Evolutionary conservation across 208 protist species (phyloP), one percentile per base, ranked within the genome.

Genomic region (Acanthamoeba castellanii): DNA sequence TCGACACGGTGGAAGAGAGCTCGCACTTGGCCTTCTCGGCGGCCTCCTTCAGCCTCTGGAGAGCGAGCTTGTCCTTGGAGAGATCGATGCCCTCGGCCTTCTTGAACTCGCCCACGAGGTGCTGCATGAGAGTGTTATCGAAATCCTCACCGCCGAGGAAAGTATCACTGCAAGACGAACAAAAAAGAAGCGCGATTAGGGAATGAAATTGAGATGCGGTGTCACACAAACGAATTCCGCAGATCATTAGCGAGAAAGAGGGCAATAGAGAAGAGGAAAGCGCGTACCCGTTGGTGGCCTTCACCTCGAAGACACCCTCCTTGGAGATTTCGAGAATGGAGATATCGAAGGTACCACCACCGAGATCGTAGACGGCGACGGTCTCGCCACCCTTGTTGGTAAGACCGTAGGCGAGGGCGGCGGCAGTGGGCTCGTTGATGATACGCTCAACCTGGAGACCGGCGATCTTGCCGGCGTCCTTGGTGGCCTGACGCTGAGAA

Each of bases 361-460:
- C 99, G 30, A 99, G 97, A 97, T 99, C 99, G 96, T 99, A 99
- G 96, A 99, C 99, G 70, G 99, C 98, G 61, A 99, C 97, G 95
- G 99, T 99, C 20, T 64, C 78, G 96, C 98, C 98, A 13, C 55
- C 95, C 82, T 96, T 81, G 96, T 92, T 97, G 37, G 99, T 99
- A 85, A 99, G 98, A 94, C 99, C 99, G 97, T 99, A 99, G 5
- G 99, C 99, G 95, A 99, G 98, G 85, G 99, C 99, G 42, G 99
- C 99, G 2, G 99, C 99, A 45, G 99, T 99, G 50, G 99, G 99
- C 98, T 99, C 99, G 98, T 99, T 99, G 97, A 99, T 99, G 97
- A 99, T 99, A 96, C 99, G 98, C 82, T 99, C 95, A 42, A 99
- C 99, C 64, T 99, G 98, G 18, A 99, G 88, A 34, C 98, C 98